Evolutionary conservation across 805 yeast species (phyloP).

Genomic region (Starmerella potacharoeniae): DNA sequence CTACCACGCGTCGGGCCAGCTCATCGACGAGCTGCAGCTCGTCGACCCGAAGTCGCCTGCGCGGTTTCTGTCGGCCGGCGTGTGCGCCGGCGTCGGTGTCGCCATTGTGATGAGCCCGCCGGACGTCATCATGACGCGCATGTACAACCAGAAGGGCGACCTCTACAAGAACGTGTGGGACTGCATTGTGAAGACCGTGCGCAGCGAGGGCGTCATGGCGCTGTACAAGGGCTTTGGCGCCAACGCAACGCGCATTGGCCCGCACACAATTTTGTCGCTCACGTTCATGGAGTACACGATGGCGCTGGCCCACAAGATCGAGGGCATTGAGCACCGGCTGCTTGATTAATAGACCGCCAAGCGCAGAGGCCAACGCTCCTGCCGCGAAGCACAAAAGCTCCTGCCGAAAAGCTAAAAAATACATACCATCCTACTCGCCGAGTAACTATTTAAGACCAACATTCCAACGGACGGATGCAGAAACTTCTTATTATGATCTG

Average conservation of each 20-base stretch:
- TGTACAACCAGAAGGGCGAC: conserved; percentile 87
- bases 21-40: conserved; percentile 42
- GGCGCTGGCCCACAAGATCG: conserved; percentile 42
- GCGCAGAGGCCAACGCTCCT: neutral
- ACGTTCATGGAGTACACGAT: conserved; percentile 94
- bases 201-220: conserved; percentile 74
- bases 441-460: too few relatives aligned
- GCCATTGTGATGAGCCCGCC: conserved; percentile 95
- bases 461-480: too few relatives aligned
- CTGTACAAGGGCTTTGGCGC: conserved; percentile 93
- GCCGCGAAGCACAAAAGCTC: too few relatives aligned
- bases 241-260: conserved; percentile 82
- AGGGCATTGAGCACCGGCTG: conserved; percentile 27
- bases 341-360: neutral
- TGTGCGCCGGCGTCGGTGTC: conserved; percentile 78
- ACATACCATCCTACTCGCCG: too few relatives aligned
- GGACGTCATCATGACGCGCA: conserved; percentile 89
- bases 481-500: too few relatives aligned
- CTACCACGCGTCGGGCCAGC: conserved; percentile 64
- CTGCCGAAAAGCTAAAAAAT: too few relatives aligned
- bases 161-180: conserved; percentile 79
- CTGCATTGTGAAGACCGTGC: conserved; percentile 73
- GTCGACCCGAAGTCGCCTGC: conserved; percentile 35
- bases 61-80: conserved; percentile 21
- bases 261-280: conserved; percentile 78